phyloP scores from a whole-genome alignment of 768 basidiomycete genomes.

The Xanthoconium stramineum region DNA sequence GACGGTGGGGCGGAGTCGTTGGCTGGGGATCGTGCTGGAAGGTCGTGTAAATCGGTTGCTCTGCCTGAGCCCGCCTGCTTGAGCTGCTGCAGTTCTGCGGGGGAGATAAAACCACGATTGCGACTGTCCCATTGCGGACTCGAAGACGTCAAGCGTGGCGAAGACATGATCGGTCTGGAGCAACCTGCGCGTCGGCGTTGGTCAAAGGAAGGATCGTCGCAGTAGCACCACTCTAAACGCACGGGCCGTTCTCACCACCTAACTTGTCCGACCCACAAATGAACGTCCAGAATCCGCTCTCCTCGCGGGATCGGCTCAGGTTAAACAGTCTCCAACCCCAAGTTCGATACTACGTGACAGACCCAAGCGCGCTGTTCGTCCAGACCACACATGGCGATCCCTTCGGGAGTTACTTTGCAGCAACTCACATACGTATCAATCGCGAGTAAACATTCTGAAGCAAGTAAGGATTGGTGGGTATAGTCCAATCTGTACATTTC shows the following conservation, averaged over 20 bases:
- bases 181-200: not conserved
- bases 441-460: no score
- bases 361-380: no score
- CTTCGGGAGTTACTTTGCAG: no score
- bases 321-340: no score
- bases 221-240: not conserved
- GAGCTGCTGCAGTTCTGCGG: slow-evolving; percentile 33
- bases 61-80: slow-evolving; percentile 32
- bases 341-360: no score
- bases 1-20: slow-evolving; percentile 14
- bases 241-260: not conserved
- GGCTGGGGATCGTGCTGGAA: slow-evolving; percentile 25
- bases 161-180: slow-evolving; percentile 8
- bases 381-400: no score
- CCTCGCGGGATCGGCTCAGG: no score
- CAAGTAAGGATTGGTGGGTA: not conserved
- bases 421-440: no score
- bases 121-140: slow-evolving; percentile 37
- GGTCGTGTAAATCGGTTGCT: slow-evolving; percentile 31
- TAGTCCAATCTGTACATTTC: not conserved
- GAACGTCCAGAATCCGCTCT: no score
- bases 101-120: slow-evolving; percentile 34
- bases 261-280: no score
- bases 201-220: slow-evolving; percentile 4
- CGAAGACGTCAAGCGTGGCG: slow-evolving; percentile 22